These are phyloP conservation scores for Neurospora sp. DNA, from an alignment of 495 filamentous ascomycete genomes.

Conservation along the genomic window DNA sequence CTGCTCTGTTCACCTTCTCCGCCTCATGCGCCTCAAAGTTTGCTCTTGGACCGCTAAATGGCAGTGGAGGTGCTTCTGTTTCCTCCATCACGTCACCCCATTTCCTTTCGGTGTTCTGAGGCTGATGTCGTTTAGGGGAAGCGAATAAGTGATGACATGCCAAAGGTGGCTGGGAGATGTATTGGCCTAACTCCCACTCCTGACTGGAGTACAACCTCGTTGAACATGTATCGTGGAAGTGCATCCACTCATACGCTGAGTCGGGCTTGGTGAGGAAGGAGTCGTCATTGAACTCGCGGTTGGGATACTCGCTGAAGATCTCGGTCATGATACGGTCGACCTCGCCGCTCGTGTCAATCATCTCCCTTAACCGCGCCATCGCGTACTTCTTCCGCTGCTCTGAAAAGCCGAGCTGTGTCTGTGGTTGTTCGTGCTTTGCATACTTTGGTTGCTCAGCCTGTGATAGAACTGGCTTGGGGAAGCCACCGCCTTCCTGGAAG, in stretches of 20 bases:
- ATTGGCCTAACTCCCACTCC: constrained; percentile 80
- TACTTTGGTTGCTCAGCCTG: constrained; percentile 14
- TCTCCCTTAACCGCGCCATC: constrained; percentile 70
- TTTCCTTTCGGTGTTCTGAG: constrained; percentile 22
- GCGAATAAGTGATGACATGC: constrained; percentile 92
- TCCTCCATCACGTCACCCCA: constrained; percentile 38
- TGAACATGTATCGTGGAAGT: constrained; percentile 81
- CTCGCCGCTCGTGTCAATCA: constrained; percentile 84
- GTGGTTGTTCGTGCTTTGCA: constrained; percentile 33
- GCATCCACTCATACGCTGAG: constrained; percentile 82
- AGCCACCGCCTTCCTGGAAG: constrained; percentile 79
- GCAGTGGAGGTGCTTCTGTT: constrained; percentile 44
- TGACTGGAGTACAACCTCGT: constrained; percentile 61
- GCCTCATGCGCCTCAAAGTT: constrained; percentile 70
- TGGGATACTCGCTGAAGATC: constrained; percentile 72
- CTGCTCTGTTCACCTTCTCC: constrained; percentile 50
- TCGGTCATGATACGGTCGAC: constrained; percentile 73
- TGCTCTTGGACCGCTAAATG: constrained; percentile 71
- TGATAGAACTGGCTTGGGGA: constrained; percentile 45
- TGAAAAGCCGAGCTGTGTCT: constrained; percentile 50
- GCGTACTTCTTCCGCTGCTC: constrained; percentile 67
- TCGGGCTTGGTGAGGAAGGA: constrained; percentile 80
- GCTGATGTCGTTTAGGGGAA: constrained; percentile 38
- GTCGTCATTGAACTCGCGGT: constrained; percentile 85
- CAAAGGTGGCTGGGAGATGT: constrained; percentile 73